Percentiles rank a stretch among this genome's conserved stretches.
phyloP scores from a whole-genome alignment of 129 eudicot species.

The Lactuca sativa region DNA sequence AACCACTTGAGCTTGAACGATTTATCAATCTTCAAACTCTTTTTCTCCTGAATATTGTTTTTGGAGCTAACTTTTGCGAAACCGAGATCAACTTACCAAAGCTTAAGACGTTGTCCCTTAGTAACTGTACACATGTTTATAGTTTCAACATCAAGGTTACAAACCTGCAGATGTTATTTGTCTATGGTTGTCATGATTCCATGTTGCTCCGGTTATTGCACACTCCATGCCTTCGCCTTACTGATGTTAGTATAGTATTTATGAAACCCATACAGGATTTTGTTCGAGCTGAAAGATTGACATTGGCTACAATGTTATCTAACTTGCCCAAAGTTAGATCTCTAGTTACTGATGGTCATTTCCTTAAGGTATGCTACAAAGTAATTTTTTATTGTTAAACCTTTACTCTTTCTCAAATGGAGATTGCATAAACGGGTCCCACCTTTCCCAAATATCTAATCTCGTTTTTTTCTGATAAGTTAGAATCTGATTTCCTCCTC shows the following conservation, averaged over 20 bases:
- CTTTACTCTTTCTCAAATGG: neutral
- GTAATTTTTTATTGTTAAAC: too few species aligned
- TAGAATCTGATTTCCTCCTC: neutral
- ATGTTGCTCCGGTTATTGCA: neutral
- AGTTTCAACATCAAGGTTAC: slow-evolving; percentile 18
- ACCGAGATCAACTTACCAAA: slow-evolving; percentile 12
- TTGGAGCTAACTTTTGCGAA: neutral
- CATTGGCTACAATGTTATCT: neutral
- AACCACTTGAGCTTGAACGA: slow-evolving; percentile 7
- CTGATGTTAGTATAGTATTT: neutral
- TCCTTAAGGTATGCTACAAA: slow-evolving; percentile 16
- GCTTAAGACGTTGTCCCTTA: neutral
- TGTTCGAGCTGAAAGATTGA: neutral
- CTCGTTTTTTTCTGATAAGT: neutral
- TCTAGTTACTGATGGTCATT: neutral
- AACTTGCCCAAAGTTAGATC: neutral
- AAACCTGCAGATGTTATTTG: neutral
- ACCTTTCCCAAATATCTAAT: neutral
- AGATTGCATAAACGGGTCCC: neutral
- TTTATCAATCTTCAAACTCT: slow-evolving; percentile 13
- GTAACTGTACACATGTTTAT: neutral
- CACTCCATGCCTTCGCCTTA: too few species aligned
- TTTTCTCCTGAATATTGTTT: neutral
- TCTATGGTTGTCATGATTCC: slow-evolving; percentile 8
- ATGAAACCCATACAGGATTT: neutral